Conservation (phyloP, 768 basidiomycete species). For the Pisolithus microcarpus region DNA sequence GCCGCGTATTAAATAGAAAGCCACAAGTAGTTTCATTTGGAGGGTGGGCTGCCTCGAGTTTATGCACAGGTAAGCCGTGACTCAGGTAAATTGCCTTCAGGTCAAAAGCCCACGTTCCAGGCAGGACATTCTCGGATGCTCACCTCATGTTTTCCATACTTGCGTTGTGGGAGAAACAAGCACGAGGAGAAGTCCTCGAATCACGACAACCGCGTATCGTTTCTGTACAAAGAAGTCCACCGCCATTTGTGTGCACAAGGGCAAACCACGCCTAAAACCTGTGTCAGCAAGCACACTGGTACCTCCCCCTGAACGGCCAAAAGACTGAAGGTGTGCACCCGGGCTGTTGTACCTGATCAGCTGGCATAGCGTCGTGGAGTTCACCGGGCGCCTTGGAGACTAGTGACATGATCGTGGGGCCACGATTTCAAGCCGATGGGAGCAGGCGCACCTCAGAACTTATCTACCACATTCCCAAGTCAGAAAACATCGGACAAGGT, state of each 20-base stretch:
- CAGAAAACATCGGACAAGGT: background rate
- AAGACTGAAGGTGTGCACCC: slow-evolving; percentile 4
- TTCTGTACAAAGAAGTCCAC: slow-evolving; percentile 14
- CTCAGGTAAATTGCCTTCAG: slow-evolving; percentile 27
- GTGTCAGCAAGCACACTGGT: background rate
- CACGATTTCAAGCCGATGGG: background rate
- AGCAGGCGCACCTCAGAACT: slow-evolving; percentile 11
- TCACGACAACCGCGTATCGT: slow-evolving; percentile 27
- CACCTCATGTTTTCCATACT: slow-evolving; percentile 34
- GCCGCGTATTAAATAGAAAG: slow-evolving; percentile 19
- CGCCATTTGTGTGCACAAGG: slow-evolving; percentile 2
- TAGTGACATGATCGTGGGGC: background rate
- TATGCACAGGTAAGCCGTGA: slow-evolving; percentile 25
- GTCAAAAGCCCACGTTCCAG: slow-evolving; percentile 29
- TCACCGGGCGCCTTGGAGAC: background rate
- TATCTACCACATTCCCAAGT: slow-evolving; percentile 2
- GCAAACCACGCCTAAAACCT: slow-evolving; percentile 21
- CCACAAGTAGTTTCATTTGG: slow-evolving; percentile 26
- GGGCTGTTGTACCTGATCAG: slow-evolving; percentile 7
- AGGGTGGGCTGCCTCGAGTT: slow-evolving; percentile 24
- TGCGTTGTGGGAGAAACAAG: slow-evolving; percentile 24
- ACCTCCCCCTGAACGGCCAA: slow-evolving; percentile 9
- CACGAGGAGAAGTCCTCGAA: slow-evolving; percentile 25
- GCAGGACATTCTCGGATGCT: slow-evolving; percentile 26
- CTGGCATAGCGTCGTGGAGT: background rate